Evolutionary conservation across 2,329 filamentous ascomycete species (phyloP), one percentile per base, ranked within the genome.

Genomic region (Coniella vitis): DNA sequence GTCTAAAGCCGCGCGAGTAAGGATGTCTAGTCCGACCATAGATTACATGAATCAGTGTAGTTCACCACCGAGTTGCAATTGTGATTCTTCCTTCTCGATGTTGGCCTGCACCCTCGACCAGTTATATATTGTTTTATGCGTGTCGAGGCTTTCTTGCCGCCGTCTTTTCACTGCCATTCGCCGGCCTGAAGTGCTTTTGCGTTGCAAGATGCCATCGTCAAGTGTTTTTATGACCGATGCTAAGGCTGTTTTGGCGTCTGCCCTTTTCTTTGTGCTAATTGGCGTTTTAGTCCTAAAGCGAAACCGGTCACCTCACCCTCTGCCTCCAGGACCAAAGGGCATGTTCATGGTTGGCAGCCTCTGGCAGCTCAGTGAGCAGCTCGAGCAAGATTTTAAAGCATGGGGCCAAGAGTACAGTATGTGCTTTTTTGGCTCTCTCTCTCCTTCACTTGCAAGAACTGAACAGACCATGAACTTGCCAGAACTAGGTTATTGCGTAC

Each of bases 321-420:
- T 64, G 7, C 63, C 63, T 13, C 62, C 63, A 3, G 58, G 63
- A 1, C 63, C 62, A 19, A 54, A 58, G 1, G 54, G 58, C 3
- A 59, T 59, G 41, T 57, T 60, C 36, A 38, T 65, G 3, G 48
- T 64, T 13, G 63, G 63, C 4, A 62, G 64, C 39, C 60, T 60
- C 38, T 60, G 62, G 7, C 43, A 57, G 32, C 56, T 64, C 7
- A 60, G 60, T 13, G 60, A 63, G 20, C 61, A 59, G n/a, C 58
- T 62, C 14, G 62, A 64, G 47, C 52, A 57, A 36, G 58, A 59
- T 34, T 65, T 64, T 32, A 59, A 58, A 16, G 52, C 56, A 44
- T 64, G 63, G 63, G 57, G 59, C 7, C 57, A 59, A 38, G 48
- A 65, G 38, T 63, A 63, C 49, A 56, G 62, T 65, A 55, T 46